These are phyloP conservation scores for Ascochyta fabae DNA, from an alignment of 2,329 filamentous ascomycete genomes.

Conservation along the genomic window DNA sequence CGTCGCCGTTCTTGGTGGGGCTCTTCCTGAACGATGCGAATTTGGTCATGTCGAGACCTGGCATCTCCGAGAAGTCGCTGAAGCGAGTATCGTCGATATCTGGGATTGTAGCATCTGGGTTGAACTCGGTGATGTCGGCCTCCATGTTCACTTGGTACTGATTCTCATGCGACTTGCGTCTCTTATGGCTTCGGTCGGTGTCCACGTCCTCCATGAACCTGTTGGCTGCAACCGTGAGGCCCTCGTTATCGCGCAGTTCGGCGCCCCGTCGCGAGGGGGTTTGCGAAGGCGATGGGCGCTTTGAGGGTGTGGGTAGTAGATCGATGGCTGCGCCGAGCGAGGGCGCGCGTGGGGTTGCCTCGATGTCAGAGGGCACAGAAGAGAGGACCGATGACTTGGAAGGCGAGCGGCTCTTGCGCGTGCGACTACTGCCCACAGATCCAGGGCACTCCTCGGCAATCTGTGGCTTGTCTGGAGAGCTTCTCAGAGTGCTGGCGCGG, in stretches of 20 bases:
- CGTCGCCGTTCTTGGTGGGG: conserved; percentile 29
- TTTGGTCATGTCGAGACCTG: conserved; percentile 76
- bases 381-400: conserved; percentile 34
- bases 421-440: conserved; percentile 35
- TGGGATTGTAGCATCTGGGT: conserved; percentile 42
- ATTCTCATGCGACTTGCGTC: conserved; percentile 31
- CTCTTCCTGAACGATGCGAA: conserved; percentile 74
- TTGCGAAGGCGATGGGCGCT: conserved; percentile 27
- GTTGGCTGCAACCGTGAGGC: conserved; percentile 45
- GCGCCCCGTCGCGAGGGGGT: conserved; percentile 19
- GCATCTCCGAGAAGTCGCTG: conserved; percentile 87
- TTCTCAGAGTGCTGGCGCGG: conserved; percentile 9
- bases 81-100: conserved; percentile 74
- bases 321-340: conserved; percentile 22
- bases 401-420: conserved; percentile 38
- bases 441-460: conserved; percentile 28
- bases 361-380: conserved; percentile 25
- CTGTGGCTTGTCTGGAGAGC: conserved; percentile 28
- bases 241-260: conserved; percentile 48
- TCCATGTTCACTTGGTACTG: conserved; percentile 30
- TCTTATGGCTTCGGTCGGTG: conserved; percentile 28
- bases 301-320: conserved; percentile 24
- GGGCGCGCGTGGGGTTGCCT: conserved; percentile 22
- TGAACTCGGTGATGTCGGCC: conserved; percentile 41
- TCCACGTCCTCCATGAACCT: conserved; percentile 43